Base-by-base conservation (phyloP, 495 filamentous ascomycete species). In the Xylaria nigripes region DNA sequence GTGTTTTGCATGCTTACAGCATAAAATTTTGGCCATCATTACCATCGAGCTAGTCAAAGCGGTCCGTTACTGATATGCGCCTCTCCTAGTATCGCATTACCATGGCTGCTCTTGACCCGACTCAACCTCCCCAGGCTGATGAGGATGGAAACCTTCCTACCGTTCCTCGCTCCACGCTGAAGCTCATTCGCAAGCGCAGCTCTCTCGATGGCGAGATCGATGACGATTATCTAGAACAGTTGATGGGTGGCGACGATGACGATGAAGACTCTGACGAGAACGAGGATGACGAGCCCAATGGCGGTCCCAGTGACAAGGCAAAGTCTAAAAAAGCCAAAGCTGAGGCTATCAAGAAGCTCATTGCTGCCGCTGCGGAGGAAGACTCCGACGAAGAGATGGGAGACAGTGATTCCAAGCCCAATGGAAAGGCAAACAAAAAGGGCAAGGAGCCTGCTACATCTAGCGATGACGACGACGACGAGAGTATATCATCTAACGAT, bases 81-180 rank as follows among this genome's bases (percentile, higher is more conserved):
- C 45, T 24, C n/a, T 23, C 29, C 13, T 61, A 96, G 91, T 90
- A 95, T 74, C 90, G 88, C 62, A 86, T 99, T 60, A 96, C 89
- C 63, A 99, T 99, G 93, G 93, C 94, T 62, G 93, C 93, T 61
- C 84, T 99, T 62, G 91, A 99, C 68, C 93, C 93, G 30, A 86
- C 81, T 62, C 86, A 87, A 57, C 76, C 73, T 44, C 82, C 86
- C 36, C 81, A 87, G 56, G 78, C 78, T 48, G 80, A 84, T 51
- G 77, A 81, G 32, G 78, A 79, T 32, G 73, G 76, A 55, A 83
- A 83, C 51, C 73, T 83, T 43, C 78, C 76, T 68, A 72, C 73
- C 47, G 66, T 81, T 40, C 78, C 83, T 44, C 84, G 90, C 62
- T 84, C 93, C 34, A 98, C 93, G 42, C 76, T 98, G 62, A 96